phyloP scores from a whole-genome alignment of 371 early-diverging fungal genomes.

The Mortierella sp. region DNA sequence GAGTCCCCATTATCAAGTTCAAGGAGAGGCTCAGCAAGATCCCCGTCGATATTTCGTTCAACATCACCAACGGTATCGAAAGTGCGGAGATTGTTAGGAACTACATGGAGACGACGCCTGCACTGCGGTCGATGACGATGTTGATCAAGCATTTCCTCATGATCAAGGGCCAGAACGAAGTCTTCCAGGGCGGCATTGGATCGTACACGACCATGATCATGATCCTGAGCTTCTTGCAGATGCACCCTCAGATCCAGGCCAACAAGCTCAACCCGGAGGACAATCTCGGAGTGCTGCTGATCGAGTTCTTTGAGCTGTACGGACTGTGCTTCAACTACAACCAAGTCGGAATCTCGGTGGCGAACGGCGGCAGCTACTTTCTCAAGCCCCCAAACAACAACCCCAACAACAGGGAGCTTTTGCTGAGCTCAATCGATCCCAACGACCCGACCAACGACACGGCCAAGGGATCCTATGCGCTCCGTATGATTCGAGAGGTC shows the following conservation, averaged over 20 bases:
- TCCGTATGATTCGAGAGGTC: constrained; percentile 34
- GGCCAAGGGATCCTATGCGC: constrained; percentile 59
- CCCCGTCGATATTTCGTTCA: constrained; percentile 51
- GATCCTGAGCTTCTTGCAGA: constrained; percentile 89
- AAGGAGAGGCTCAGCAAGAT: constrained; percentile 31
- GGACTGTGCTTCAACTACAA: constrained; percentile 85
- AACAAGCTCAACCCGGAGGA: constrained; percentile 74
- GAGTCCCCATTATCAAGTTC: constrained; percentile 96
- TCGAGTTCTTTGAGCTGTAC: constrained; percentile 97
- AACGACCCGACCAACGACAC: constrained; percentile 74
- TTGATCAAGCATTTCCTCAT: constrained; percentile 44
- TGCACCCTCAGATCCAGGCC: constrained; percentile 87
- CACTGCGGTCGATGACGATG: constrained; percentile 41
- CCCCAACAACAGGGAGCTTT: constrained; percentile 27
- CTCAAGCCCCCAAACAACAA: constrained; percentile 51
- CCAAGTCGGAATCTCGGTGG: constrained; percentile 77
- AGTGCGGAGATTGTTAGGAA: constrained; percentile 24
- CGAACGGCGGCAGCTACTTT: constrained; percentile 71
- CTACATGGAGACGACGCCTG: constrained; percentile 34
- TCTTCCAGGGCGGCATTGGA: constrained; percentile 92
- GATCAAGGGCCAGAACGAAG: constrained; percentile 77
- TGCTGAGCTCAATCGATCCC: constrained; percentile 71
- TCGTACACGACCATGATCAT: constrained; percentile 92
- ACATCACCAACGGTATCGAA: constrained; percentile 37
- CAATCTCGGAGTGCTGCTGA: constrained; percentile 92